Conservation (phyloP, 1,284 basidiomycete genomes). For the Dichomitus squalens region DNA sequence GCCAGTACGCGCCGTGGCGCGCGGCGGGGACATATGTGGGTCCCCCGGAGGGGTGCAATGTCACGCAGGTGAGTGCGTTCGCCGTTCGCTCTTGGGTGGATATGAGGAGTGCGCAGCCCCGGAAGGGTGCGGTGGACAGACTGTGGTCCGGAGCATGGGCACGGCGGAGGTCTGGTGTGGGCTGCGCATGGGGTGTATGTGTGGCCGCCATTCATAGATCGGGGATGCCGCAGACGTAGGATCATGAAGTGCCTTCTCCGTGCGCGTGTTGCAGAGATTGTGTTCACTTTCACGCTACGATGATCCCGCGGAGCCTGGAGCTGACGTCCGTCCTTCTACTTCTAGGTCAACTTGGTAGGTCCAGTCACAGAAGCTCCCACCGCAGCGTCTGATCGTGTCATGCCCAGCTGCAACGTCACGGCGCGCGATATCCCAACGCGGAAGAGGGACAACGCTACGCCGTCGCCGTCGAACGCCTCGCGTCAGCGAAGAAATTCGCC, state of each 20-base stretch:
- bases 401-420: constrained; percentile 81
- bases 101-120: background rate
- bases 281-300: background rate
- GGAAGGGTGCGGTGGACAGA: too few species aligned
- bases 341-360: constrained; percentile 24
- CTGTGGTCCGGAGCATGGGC: too few species aligned
- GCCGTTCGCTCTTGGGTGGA: background rate
- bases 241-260: background rate
- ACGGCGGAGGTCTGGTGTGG: background rate
- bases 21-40: constrained; percentile 46
- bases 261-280: background rate
- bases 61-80: constrained; percentile 49
- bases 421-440: constrained; percentile 75
- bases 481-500: constrained; percentile 43
- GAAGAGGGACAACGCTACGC: constrained; percentile 39
- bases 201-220: background rate
- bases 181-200: background rate
- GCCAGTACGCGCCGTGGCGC: constrained; percentile 56
- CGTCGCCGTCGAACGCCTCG: constrained; percentile 43
- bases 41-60: constrained; percentile 51
- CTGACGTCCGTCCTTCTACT: background rate
- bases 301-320: background rate
- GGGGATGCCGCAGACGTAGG: background rate
- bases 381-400: background rate
- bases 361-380: background rate